Evolutionary conservation across 768 basidiomycete genomes (phyloP).

Genomic region (Suillus occidentalis): DNA sequence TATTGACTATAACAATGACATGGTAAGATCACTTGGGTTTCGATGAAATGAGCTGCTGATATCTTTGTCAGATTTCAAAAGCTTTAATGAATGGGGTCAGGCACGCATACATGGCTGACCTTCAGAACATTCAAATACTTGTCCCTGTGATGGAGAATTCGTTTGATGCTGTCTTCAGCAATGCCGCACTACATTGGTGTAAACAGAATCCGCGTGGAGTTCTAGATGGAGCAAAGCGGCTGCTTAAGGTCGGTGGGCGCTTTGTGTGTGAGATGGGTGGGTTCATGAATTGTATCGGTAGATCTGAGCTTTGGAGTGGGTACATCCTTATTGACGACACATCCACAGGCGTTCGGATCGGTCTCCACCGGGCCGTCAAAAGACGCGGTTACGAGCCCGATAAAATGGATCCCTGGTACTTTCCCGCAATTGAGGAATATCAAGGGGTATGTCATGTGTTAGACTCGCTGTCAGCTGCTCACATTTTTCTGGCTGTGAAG

Average conservation of each 20-base stretch:
- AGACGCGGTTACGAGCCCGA: constrained; percentile 57
- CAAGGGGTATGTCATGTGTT: constrained; percentile 39
- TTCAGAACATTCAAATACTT: constrained; percentile 46
- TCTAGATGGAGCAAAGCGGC: constrained; percentile 52
- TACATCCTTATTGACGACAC: constrained; percentile 8
- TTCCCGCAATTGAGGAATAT: constrained; percentile 73
- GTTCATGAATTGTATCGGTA: constrained; percentile 70
- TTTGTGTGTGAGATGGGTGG: constrained; percentile 80
- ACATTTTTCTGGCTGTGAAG: constrained; percentile 32
- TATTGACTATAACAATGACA: constrained; percentile 66
- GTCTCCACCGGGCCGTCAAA: constrained; percentile 53
- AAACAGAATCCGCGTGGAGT: constrained; percentile 70
- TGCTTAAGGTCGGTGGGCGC: constrained; percentile 69
- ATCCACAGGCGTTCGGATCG: constrained; percentile 57
- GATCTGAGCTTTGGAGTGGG: constrained; percentile 2
- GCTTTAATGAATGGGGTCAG: constrained; percentile 48
- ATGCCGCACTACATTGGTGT: constrained; percentile 85
- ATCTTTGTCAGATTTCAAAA: constrained; percentile 48
- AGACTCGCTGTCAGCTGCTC: not conserved
- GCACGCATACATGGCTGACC: constrained; percentile 52
- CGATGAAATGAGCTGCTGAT: not conserved
- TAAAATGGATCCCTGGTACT: constrained; percentile 79
- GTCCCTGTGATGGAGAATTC: constrained; percentile 32
- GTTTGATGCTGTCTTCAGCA: constrained; percentile 80
- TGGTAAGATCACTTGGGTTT: constrained; percentile 48